Percentiles rank a stretch among this genome's conserved stretches.
phyloP scores from a whole-genome alignment of 768 basidiomycete genomes.

The Podaxis sp. region DNA sequence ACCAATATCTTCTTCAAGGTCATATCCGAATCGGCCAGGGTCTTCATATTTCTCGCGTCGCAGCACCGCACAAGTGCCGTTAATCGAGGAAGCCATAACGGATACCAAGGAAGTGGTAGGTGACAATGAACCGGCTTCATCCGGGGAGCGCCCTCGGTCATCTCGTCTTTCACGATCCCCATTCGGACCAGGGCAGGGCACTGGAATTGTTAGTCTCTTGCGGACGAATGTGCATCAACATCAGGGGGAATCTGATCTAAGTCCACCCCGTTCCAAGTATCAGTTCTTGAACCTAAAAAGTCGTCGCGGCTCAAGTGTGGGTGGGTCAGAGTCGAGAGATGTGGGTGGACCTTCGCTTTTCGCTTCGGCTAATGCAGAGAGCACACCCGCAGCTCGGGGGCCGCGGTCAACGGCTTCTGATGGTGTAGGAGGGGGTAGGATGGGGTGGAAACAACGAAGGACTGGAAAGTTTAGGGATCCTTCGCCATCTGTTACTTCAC shows the following conservation, averaged over 20 bases:
- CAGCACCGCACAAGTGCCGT: neutral
- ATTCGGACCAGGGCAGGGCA: conserved; percentile 12
- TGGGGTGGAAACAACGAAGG: conserved; percentile 2
- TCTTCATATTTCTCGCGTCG: conserved; percentile 18
- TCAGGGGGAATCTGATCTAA: conserved; percentile 27
- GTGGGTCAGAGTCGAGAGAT: neutral
- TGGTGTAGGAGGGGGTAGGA: conserved; percentile 4
- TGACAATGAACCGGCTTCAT: neutral
- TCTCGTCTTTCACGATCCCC: conserved; percentile 14
- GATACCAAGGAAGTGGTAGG: neutral
- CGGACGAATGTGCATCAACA: conserved; percentile 30
- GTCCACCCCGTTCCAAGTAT: conserved; percentile 26
- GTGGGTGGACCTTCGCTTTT: conserved; percentile 2
- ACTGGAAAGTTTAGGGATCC: neutral
- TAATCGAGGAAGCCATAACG: neutral
- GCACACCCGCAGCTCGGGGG: conserved; percentile 8
- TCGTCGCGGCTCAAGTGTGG: conserved; percentile 1
- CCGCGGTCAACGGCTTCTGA: conserved; percentile 10
- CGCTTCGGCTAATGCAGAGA: conserved; percentile 6
- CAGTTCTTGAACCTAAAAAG: conserved; percentile 2
- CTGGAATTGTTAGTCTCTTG: conserved; percentile 17
- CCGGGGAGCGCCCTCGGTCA: conserved; percentile 8
- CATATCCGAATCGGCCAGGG: conserved; percentile 12
- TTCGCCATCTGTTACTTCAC: conserved; percentile 5
- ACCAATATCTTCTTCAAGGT: neutral